Conservation (phyloP, 1,139 yeast genomes). For the Pichia sp. region DNA sequence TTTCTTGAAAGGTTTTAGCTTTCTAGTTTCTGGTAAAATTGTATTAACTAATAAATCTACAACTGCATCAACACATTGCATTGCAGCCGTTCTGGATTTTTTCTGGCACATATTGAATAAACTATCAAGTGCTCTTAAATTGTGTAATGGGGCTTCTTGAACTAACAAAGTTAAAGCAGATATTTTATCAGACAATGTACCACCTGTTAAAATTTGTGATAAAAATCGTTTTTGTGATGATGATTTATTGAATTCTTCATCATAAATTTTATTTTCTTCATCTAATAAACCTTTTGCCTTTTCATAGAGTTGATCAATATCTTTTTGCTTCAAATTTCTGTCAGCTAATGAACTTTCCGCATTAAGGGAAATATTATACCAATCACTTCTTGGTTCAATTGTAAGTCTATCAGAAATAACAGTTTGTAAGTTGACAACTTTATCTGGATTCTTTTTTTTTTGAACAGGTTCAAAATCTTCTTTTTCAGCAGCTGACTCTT, state of each 20-base stretch:
- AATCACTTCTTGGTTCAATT: slow-evolving; percentile 62
- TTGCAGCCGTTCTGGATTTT: slow-evolving; percentile 88
- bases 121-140: slow-evolving; percentile 75
- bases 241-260: slow-evolving; percentile 71
- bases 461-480: slow-evolving; percentile 24
- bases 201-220: slow-evolving; percentile 80
- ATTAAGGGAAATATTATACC: slow-evolving; percentile 58
- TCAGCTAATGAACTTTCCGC: slow-evolving; percentile 26
- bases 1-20: slow-evolving; percentile 71
- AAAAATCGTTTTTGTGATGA: slow-evolving; percentile 84
- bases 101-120: slow-evolving; percentile 75
- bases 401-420: slow-evolving; percentile 52
- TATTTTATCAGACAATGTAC: slow-evolving; percentile 93
- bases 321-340: slow-evolving; percentile 39
- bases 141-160: slow-evolving; percentile 93
- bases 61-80: slow-evolving; percentile 83
- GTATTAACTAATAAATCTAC: slow-evolving; percentile 79
- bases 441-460: slow-evolving; percentile 32
- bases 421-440: slow-evolving; percentile 46
- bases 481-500: slow-evolving; percentile 24
- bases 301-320: slow-evolving; percentile 51
- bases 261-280: slow-evolving; percentile 64
- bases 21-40: slow-evolving; percentile 71
- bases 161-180: slow-evolving; percentile 87
- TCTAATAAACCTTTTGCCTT: slow-evolving; percentile 65